These are phyloP conservation scores for Trametes sp. DNA, from an alignment of 1,284 basidiomycete genomes.

Conservation along the genomic window DNA sequence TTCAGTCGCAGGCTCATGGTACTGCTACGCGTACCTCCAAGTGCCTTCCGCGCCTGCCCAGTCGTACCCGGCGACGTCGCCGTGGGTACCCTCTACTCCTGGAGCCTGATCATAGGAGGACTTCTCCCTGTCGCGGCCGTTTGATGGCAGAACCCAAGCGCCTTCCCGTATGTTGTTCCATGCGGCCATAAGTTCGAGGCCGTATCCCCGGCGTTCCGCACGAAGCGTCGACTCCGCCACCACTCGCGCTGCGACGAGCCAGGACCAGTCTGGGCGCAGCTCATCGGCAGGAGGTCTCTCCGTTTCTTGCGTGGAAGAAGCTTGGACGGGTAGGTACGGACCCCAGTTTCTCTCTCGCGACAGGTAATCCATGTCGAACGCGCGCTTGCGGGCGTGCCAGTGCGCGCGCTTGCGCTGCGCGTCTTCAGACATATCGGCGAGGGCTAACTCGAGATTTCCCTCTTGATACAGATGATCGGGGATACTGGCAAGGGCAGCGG, in stretches of 20 bases:
- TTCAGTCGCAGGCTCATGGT: background rate
- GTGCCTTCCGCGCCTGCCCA: background rate
- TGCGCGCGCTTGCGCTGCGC: slow-evolving; percentile 13
- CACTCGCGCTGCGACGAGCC: slow-evolving; percentile 37
- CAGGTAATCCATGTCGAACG: slow-evolving; percentile 59
- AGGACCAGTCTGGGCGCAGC: slow-evolving; percentile 24
- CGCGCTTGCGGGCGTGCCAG: slow-evolving; percentile 45
- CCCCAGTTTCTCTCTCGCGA: slow-evolving; percentile 51
- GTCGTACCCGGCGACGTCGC: background rate
- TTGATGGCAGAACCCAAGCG: background rate
- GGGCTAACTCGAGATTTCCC: no score
- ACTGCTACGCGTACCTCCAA: background rate
- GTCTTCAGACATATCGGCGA: background rate
- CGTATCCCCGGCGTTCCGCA: slow-evolving; percentile 26
- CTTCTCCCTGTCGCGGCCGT: no score
- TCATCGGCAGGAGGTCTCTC: background rate
- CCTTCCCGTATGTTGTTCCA: slow-evolving; percentile 4
- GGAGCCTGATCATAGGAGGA: no score
- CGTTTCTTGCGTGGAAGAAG: background rate
- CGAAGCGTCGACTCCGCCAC: slow-evolving; percentile 40
- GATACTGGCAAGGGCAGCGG: no score
- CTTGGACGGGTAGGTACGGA: slow-evolving; percentile 50
- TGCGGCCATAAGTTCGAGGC: slow-evolving; percentile 18
- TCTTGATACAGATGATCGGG: no score
- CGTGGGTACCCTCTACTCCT: background rate